Evolutionary conservation across 805 yeast genomes (phyloP), one percentile per base, ranked within the genome.

Genomic region (Wickerhamomyces rabaulensis): DNA sequence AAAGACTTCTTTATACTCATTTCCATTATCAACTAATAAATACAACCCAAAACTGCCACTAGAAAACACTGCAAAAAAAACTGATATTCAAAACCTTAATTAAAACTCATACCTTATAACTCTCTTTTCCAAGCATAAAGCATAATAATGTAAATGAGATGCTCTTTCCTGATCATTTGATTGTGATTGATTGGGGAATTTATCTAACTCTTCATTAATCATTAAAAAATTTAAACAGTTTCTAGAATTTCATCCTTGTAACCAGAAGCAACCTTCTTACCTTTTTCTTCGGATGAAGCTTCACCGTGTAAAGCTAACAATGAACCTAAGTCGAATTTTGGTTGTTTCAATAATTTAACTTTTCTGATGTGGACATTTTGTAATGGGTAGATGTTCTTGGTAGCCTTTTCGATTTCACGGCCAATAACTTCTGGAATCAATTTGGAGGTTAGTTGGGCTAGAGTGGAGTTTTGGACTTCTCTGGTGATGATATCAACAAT

Each of bases 321-420:
- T 69, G 95, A 76, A 76, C 97, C 97, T 69, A 92, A 84, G 75
- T 91, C 98, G 82, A 91, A 89, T 81, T 90, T 91, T 73, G 98
- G 97, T 78, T 86, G 95, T 80, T 92, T 91, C 76, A 92, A 87
- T 73, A 91, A 82, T 84, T 91, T 91, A 67, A 91, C 97, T 82
- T 91, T 92, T 84, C 97, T 91, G 75, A 91, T 87, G 84, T 89
- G 94, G 69, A 91, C 95, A 80, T 91, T 89, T 80, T 91, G 97
- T 73, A 91, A 84, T 69, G 98, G 98, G 84, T 78, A 89, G 79
- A 91, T 87, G 65, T 87, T 78, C 75, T 85, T 89, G 60, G 97
- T 87, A 58, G 95, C 82, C 81, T 89, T 91, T 79, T 90, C 96
- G 67, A 91, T 91, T 77, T 91, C 97, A 76, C 95, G 92, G 71